Percentiles rank a stretch among this genome's conserved stretches.
phyloP scores from a whole-genome alignment of 2,329 filamentous ascomycete genomes.

The Mycosphaerella sp. region DNA sequence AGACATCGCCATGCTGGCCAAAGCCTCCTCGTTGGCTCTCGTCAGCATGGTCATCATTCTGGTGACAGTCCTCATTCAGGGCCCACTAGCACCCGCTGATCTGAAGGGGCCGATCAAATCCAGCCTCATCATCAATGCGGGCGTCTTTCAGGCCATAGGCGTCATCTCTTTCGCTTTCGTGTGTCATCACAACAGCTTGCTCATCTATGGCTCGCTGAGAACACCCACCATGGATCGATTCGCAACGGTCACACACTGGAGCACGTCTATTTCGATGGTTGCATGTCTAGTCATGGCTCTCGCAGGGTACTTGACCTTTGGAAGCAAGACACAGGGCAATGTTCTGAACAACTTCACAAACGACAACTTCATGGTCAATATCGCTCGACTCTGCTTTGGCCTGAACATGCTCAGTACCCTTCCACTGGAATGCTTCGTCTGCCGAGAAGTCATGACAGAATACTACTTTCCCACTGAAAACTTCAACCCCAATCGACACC shows the following conservation, averaged over 20 bases:
- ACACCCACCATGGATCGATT: constrained; percentile 96
- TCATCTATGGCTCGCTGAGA: constrained; percentile 93
- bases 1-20: constrained; percentile 96
- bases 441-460: constrained; percentile 89
- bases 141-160: constrained; percentile 91
- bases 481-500: constrained; percentile 75
- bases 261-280: constrained; percentile 81
- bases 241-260: constrained; percentile 86
- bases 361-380: constrained; percentile 87
- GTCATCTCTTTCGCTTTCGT: constrained; percentile 92
- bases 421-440: constrained; percentile 94
- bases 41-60: constrained; percentile 91
- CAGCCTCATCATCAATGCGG: constrained; percentile 71
- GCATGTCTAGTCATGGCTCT: constrained; percentile 86
- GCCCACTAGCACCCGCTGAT: constrained; percentile 64
- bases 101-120: constrained; percentile 65
- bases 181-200: constrained; percentile 87
- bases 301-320: constrained; percentile 86
- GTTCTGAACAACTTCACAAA: constrained; percentile 95
- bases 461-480: constrained; percentile 69
- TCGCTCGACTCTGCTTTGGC: constrained; percentile 90
- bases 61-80: constrained; percentile 78
- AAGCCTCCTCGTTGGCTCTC: constrained; percentile 88
- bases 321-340: constrained; percentile 85
- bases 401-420: constrained; percentile 98